Evolutionary conservation across 768 basidiomycete species (phyloP), one percentile per base, ranked within the genome.

Genomic region (Xerocomus brunneocitrinus): DNA sequence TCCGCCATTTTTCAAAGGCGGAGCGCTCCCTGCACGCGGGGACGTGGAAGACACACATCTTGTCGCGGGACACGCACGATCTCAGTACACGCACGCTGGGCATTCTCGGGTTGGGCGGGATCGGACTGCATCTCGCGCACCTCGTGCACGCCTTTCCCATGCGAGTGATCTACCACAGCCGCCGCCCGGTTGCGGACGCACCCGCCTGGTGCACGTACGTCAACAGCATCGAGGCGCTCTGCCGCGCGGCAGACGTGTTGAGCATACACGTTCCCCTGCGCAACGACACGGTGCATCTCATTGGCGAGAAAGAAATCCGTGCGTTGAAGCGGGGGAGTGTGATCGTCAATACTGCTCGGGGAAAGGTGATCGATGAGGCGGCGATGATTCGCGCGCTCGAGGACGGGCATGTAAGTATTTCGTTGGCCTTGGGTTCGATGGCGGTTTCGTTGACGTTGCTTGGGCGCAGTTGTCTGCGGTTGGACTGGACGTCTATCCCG

Each of bases 301-400:
- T 94, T 1, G 83, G 83, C 10, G 87, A 89, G 67, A 80, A 78
- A 60, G 82, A 83, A 76, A 91, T 95, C 52, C 74, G 85, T 46
- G 74, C 77, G 59, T 74, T 95, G 75, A 94, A 89, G 73, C 81
- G 79, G 41, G 88, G 89, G 5, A 78, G 83, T 3, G 78, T 91
- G 49, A 79, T 95, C 62, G 79, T 94, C 56, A 94, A 94, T 69
- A 94, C 91, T 3, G 91, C 92, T 22, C 74, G 94, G n/a, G 94
- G 94, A 10, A 94, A 88, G 63, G 83, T 95, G 25, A 79, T 97
- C 32, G 89, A 95, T 57, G 91, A 95, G 70, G 82, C 80, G 6
- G 94, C 91, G 4, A 75, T 98, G 74, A 88, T 95, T 56, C 78
- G 78, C 28, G 92, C 92, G 24, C 69, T 98, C 48, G 84, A 91